phyloP scores from a whole-genome alignment of 140 eudicot species.

The Ambrosia hybrid region DNA sequence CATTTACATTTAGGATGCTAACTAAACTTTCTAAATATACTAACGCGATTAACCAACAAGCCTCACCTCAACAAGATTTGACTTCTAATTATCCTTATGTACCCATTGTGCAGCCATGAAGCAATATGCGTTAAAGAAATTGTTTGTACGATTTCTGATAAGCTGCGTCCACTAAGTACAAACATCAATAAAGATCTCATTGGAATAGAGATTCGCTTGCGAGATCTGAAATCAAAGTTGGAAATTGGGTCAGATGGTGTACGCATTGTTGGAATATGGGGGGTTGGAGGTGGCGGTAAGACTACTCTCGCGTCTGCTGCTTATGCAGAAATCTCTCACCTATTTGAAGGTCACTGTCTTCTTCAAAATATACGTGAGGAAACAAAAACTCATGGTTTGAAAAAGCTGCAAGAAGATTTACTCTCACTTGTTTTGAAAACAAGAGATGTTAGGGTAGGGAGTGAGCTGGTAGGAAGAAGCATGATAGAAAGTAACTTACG shows the following conservation, averaged over 20 bases:
- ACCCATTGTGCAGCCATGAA: constrained; percentile 10
- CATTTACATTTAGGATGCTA: no score
- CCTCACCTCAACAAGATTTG: no score
- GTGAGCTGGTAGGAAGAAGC: not conserved
- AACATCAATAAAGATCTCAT: not conserved
- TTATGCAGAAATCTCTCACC: constrained; percentile 5
- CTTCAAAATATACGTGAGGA: constrained; percentile 8
- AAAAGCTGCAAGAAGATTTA: not conserved
- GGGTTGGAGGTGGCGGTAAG: constrained; percentile 33
- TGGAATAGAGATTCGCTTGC: constrained; percentile 21
- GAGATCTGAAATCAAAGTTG: constrained; percentile 1
- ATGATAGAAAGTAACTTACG: constrained; percentile 9
- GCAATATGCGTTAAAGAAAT: constrained; percentile 11
- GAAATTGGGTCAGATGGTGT: constrained; percentile 11
- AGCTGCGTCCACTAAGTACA: not conserved
- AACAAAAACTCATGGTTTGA: constrained; percentile 3
- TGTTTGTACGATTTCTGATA: not conserved
- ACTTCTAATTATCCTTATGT: not conserved
- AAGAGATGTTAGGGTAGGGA: not conserved
- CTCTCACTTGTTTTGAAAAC: constrained; percentile 4
- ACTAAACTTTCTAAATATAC: no score
- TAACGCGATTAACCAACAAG: no score
- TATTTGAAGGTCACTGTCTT: constrained; percentile 13
- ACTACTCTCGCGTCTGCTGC: constrained; percentile 24
- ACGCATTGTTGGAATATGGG: constrained; percentile 30